phyloP scores from a whole-genome alignment of 1,284 basidiomycete genomes.

The Athelia sp. region DNA sequence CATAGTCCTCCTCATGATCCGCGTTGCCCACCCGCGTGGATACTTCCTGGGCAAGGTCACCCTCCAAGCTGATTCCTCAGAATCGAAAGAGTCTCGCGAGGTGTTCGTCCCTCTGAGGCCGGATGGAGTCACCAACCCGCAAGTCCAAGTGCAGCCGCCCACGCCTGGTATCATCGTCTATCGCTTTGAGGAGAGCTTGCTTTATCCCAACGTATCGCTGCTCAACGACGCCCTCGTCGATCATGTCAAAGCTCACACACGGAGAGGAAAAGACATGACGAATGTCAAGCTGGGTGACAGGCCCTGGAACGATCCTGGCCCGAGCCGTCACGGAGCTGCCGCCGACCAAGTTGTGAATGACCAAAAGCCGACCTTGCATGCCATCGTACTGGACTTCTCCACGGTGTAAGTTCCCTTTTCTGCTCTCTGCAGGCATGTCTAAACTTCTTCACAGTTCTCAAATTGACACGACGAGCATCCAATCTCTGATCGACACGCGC shows the following conservation, averaged over 20 bases:
- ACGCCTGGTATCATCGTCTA: slow-evolving; percentile 89
- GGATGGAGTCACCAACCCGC: slow-evolving; percentile 63
- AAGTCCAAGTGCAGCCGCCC: slow-evolving; percentile 74
- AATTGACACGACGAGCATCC: slow-evolving; percentile 85
- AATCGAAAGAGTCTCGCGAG: slow-evolving; percentile 49
- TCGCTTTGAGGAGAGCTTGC: slow-evolving; percentile 89
- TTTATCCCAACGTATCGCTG: slow-evolving; percentile 89
- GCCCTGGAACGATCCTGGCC: slow-evolving; percentile 94
- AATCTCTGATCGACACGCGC: slow-evolving; percentile 87
- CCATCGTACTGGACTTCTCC: slow-evolving; percentile 91
- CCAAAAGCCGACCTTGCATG: slow-evolving; percentile 68
- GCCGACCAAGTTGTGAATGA: slow-evolving; percentile 48
- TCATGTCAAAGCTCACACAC: slow-evolving; percentile 74
- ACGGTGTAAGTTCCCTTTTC: slow-evolving; percentile 56
- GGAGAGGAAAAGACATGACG: slow-evolving; percentile 73
- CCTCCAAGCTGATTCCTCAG: slow-evolving; percentile 29
- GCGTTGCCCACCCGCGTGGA: slow-evolving; percentile 89
- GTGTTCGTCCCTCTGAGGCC: slow-evolving; percentile 79
- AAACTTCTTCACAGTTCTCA: slow-evolving; percentile 46
- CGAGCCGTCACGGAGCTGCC: slow-evolving; percentile 41
- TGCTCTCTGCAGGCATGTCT: slow-evolving; percentile 4
- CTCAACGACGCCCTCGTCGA: slow-evolving; percentile 79
- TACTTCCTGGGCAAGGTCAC: slow-evolving; percentile 82
- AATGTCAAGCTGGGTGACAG: slow-evolving; percentile 66
- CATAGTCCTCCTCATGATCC: slow-evolving; percentile 79